Conservation (phyloP, 2,329 filamentous ascomycete species). For the Colletotrichum musae region DNA sequence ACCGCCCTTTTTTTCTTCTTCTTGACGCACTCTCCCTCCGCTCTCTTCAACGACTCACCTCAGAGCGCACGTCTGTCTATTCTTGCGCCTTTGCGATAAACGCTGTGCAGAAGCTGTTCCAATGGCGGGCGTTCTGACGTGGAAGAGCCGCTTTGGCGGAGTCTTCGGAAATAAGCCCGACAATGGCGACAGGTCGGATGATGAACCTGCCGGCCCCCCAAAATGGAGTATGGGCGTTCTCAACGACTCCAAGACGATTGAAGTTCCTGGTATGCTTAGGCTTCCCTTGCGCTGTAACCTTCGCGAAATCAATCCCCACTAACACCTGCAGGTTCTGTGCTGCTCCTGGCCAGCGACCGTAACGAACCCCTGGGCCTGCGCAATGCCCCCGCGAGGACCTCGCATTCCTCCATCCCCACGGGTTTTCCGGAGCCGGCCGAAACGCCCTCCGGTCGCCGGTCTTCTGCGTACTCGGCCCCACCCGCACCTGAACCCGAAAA, state of each 20-base stretch:
- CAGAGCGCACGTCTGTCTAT: background rate
- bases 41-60: background rate
- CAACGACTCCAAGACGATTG: conserved; percentile 84
- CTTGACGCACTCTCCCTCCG: background rate
- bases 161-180: conserved; percentile 33
- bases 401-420: conserved; percentile 69
- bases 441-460: conserved; percentile 35
- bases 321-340: conserved; percentile 65
- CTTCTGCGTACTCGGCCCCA: conserved; percentile 29
- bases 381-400: conserved; percentile 70
- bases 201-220: conserved; percentile 45
- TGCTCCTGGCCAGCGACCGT: conserved; percentile 68
- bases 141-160: conserved; percentile 39
- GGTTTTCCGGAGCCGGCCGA: conserved; percentile 51
- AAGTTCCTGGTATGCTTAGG: conserved; percentile 80
- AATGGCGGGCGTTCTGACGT: conserved; percentile 30
- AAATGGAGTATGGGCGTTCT: conserved; percentile 83
- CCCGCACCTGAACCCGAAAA: conserved; percentile 70
- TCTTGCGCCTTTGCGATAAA: background rate
- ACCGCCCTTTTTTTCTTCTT: background rate
- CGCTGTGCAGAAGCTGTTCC: background rate
- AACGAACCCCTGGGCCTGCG: conserved; percentile 73
- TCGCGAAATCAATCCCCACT: background rate
- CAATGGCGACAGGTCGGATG: conserved; percentile 5
- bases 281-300: background rate